Evolutionary conservation across 106 monocot species (phyloP), one percentile per base, ranked within the genome.

Genomic region (Cymbidium sinense): DNA sequence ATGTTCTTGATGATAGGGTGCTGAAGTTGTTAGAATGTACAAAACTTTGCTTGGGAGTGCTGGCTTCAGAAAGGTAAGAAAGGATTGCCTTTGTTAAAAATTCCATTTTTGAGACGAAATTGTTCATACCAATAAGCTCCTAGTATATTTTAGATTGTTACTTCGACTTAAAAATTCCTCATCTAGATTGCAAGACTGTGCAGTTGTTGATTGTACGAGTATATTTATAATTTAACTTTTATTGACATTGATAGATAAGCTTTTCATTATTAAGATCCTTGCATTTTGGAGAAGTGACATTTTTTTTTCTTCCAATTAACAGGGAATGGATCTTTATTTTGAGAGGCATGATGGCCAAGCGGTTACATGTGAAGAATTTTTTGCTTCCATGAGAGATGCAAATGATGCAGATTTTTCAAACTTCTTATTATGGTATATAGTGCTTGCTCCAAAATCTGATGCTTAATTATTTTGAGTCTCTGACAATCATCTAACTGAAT

Each of bases 311-410:
- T 71, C 21, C 13, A 43, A 11, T 74, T 44, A 71, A 43, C 78
- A 99, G 98, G 98, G 98, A 36, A 99, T 99, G 98, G 92, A 99
- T 91, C 95, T 99, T 44, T 99, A 95, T 79, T 99, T 99, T 75
- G 76, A 95, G 85, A 99, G 98, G 82, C 98, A 99, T 77, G 98
- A 99, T 85, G 98, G 98, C 67, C 98, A 99, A 86, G 98, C 98
- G 27, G 98, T 99, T 28, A 95, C 98, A 34, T 99, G 98, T 77
- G 98, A 99, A 87, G 95, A 99, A 67, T 99, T 99, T 69, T 99
- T 88, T 89, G 95, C 98, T 64, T 92, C 98, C 19, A 95, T 99
- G 98, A 81, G 92, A 69, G 98, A 99, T 90, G 98, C 98, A 67
- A 99, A 95, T 86, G 83, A 83, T 84, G 92, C 87, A 13, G 92